phyloP scores from a whole-genome alignment of 1,284 basidiomycete genomes.

The Ceratobasidium sp. region DNA sequence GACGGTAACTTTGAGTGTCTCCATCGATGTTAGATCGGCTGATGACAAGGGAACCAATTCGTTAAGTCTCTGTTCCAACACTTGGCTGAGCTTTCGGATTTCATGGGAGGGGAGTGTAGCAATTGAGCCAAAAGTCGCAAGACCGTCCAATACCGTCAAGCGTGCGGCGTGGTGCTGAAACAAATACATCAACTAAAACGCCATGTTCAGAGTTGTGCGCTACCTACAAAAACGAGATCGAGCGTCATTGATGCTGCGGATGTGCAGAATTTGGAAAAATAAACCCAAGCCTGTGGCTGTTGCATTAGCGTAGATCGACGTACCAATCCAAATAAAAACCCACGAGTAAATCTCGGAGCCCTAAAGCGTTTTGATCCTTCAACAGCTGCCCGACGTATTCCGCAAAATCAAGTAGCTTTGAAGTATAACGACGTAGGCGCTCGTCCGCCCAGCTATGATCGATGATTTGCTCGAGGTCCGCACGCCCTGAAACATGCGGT shows the following conservation, averaged over 20 bases:
- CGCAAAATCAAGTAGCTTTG: slow-evolving; percentile 80
- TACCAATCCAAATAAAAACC: slow-evolving; percentile 53
- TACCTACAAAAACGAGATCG: slow-evolving; percentile 80
- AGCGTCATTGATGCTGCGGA: slow-evolving; percentile 59
- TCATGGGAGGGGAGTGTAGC: slow-evolving; percentile 10
- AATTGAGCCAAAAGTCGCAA: slow-evolving; percentile 74
- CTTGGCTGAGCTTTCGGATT: not conserved
- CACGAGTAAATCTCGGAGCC: slow-evolving; percentile 91
- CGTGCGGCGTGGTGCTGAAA: slow-evolving; percentile 85
- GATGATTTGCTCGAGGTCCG: slow-evolving; percentile 86
- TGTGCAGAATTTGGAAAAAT: slow-evolving; percentile 77
- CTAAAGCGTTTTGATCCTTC: slow-evolving; percentile 76
- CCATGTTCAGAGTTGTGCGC: slow-evolving; percentile 47
- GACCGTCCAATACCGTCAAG: slow-evolving; percentile 88
- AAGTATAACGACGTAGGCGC: slow-evolving; percentile 70
- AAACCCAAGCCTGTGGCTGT: slow-evolving; percentile 83
- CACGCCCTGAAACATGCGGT: slow-evolving; percentile 81
- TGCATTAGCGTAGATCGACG: not conserved
- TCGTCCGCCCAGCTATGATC: slow-evolving; percentile 76
- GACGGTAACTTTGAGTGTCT: slow-evolving; percentile 78
- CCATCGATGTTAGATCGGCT: slow-evolving; percentile 68
- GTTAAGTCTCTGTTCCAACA: slow-evolving; percentile 57
- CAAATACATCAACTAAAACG: not conserved
- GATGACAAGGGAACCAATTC: slow-evolving; percentile 65
- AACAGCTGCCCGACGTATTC: slow-evolving; percentile 81